A percentile compares a stretch with the other conserved stretches of the same genome.
These are phyloP conservation scores for Microglena sp. DNA, from an alignment of 139 green algal genomes.

Conservation along the genomic window DNA sequence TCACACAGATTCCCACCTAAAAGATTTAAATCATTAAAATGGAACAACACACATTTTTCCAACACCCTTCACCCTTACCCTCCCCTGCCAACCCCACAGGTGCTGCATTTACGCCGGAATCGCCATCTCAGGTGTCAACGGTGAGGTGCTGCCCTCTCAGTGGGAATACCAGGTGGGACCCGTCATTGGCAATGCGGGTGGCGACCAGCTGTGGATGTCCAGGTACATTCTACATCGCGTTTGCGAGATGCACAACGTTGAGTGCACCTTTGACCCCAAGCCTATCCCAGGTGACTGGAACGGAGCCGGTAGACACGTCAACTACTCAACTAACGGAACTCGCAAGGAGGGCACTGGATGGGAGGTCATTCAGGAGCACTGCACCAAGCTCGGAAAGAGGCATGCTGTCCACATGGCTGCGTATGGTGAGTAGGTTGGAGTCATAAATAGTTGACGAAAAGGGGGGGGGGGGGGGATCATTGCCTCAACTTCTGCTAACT, in stretches of 20 bases:
- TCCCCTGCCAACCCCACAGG: no score
- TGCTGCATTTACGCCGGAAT: constrained; percentile 90
- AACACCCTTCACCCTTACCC: no score
- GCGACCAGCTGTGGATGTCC: constrained; percentile 94
- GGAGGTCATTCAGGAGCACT: constrained; percentile 72
- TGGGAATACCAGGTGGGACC: constrained; percentile 95
- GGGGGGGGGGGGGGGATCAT: no score
- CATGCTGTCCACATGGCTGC: constrained; percentile 52
- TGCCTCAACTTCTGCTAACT: no score
- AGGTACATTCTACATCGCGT: constrained; percentile 89
- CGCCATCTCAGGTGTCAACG: constrained; percentile 90
- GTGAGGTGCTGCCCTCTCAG: constrained; percentile 95
- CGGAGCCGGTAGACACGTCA: constrained; percentile 89
- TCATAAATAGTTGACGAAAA: no score
- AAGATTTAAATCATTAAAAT: no score
- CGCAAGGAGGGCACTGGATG: constrained; percentile 53
- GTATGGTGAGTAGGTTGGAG: no score
- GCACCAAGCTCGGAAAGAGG: constrained; percentile 80
- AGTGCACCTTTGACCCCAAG: constrained; percentile 95
- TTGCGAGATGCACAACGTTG: constrained; percentile 85
- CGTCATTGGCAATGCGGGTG: constrained; percentile 74
- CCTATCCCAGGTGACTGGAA: constrained; percentile 99
- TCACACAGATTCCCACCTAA: no score
- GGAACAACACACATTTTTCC: no score
- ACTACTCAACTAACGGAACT: constrained; percentile 92